Evolutionary conservation across 495 filamentous ascomycete genomes (phyloP).

Genomic region (Poronia punctata): DNA sequence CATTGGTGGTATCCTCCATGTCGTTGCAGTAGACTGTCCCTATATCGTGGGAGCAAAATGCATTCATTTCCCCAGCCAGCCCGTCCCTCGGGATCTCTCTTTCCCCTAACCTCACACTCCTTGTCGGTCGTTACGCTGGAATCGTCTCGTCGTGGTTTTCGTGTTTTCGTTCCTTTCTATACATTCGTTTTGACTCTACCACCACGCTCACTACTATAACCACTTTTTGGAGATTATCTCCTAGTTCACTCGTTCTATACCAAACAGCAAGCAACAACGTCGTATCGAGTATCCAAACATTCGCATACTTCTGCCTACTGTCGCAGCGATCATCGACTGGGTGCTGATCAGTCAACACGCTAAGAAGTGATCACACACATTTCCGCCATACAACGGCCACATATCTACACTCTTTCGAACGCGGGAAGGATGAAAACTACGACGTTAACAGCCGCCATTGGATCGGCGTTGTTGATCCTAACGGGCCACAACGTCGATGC

Average conservation of each 20-base stretch:
- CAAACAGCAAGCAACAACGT: no score
- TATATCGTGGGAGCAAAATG: conserved; percentile 1
- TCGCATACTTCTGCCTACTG: neutral
- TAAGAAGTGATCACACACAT: neutral
- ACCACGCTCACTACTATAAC: neutral
- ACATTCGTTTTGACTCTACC: conserved; percentile 6
- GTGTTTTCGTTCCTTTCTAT: conserved; percentile 6
- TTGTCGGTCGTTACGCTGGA: conserved; percentile 4
- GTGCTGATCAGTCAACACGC: neutral
- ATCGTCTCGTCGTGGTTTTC: conserved; percentile 7
- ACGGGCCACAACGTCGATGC: conserved; percentile 26
- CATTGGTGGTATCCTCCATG: no score
- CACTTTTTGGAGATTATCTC: conserved; percentile 9
- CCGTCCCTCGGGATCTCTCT: conserved; percentile 3
- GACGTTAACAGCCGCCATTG: conserved; percentile 41
- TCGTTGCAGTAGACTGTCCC: no score
- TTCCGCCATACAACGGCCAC: neutral
- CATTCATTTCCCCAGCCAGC: conserved; percentile 3
- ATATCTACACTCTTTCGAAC: conserved; percentile 13
- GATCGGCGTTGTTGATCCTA: conserved; percentile 40
- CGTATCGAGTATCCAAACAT: neutral
- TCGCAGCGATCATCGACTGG: neutral
- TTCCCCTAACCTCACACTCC: neutral
- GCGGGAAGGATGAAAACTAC: conserved; percentile 40
- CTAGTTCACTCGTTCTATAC: conserved; percentile 10